Conservation (phyloP, 169 alveolate genomes). For the Eimeria sp. region DNA sequence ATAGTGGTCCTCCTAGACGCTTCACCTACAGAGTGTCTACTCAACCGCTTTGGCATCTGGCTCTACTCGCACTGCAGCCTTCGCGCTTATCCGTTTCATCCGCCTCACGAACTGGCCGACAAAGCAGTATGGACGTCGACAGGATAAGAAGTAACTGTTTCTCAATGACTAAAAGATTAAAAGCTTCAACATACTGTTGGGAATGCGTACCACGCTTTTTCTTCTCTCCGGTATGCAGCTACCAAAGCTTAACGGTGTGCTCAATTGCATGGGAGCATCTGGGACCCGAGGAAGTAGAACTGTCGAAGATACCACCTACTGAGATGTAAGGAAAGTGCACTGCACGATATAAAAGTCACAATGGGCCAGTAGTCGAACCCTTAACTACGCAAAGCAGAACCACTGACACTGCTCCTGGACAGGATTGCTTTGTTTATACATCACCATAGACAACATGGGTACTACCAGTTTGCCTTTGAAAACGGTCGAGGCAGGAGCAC, state of each 20-base stretch:
- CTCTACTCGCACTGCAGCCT: neutral
- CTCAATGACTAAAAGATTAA: no score
- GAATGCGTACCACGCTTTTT: neutral
- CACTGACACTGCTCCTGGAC: neutral
- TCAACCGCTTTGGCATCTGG: neutral
- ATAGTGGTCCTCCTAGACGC: no score
- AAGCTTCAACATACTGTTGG: neutral
- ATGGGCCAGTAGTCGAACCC: neutral
- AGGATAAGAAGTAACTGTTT: neutral
- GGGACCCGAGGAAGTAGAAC: neutral
- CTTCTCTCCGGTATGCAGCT: neutral
- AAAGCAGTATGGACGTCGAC: neutral
- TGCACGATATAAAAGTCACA: neutral
- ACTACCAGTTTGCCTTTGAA: neutral
- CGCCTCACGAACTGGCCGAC: neutral
- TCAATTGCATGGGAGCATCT: neutral
- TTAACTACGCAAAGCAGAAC: neutral
- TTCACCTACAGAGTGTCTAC: no score
- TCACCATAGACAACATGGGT: neutral
- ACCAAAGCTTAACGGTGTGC: neutral
- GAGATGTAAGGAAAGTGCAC: neutral
- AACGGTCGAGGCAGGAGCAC: no score
- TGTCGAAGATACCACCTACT: neutral
- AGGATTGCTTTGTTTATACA: neutral
- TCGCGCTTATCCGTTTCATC: neutral